Base-by-base conservation (phyloP, 164 flowering plant species). In the Vitis rotundifolia region DNA sequence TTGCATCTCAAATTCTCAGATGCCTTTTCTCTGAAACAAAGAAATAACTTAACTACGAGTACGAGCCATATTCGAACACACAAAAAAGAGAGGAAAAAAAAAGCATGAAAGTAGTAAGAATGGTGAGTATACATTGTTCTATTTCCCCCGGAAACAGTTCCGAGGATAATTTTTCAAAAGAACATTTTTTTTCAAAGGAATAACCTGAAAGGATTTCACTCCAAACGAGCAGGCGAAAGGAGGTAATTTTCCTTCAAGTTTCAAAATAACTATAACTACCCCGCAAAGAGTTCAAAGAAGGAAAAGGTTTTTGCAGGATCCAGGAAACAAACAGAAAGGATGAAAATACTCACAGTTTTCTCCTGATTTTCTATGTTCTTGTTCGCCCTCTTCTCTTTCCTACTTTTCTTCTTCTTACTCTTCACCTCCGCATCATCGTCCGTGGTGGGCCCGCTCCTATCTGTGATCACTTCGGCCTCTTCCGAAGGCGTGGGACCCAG, bases 371-470 rank as follows among this genome's bases (percentile, higher is more conserved):
- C 63, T 19, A 31, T 49, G 63, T 72, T 67, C 55, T 52, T 54
- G 49, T 11, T 49, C n/a, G 57, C 68, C 70, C 44, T 67, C 61
- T 76, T 68, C 65, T 59, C 65, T 61, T 44, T 69, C 71, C 7
- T 63, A 57, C 16, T 72, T 37, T 57, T 78, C 1, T 31, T 52
- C 29, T 13, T 48, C 68, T 13, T 68, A 49, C 54, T 71, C 9
- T 6, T 26, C 11, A 3, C n/a, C 19, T 64, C 67, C 14, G 15
- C 54, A 3, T 8, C 29, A 8, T 8, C 55, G 13, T 55, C 67
- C 49, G 19, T n/a, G 49, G 37, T 37, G 49, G 44, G 29, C 5
- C 44, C 61, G 29, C 57, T 44, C 66, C 29, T 9, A 58, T 29
- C 69, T 11, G 11, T 59, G 10, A n/a, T 52, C 9, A 9, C 69